phyloP scores from a whole-genome alignment of 2,329 filamentous ascomycete species.

The Fusarium lateritium region DNA sequence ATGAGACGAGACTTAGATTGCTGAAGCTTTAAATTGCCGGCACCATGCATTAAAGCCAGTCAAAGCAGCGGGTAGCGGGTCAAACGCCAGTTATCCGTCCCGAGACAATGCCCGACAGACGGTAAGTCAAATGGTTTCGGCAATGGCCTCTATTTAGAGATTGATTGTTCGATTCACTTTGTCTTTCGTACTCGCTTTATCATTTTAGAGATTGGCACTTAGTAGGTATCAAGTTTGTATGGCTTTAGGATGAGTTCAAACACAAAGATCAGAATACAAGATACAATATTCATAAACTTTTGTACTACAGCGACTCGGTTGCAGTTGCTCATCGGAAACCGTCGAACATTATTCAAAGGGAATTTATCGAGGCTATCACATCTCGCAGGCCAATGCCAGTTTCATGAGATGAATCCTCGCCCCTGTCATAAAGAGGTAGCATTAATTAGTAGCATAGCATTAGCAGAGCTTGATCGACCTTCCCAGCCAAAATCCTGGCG shows the following conservation, averaged over 20 bases:
- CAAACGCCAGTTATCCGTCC: constrained; percentile 26
- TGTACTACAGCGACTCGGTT: background rate
- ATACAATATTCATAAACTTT: no score
- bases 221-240: background rate
- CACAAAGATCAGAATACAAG: no score
- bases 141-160: background rate
- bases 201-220: background rate
- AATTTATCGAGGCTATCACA: constrained; percentile 1
- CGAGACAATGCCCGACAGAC: constrained; percentile 34
- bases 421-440: constrained; percentile 25
- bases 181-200: constrained; percentile 6
- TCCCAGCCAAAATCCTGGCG: constrained; percentile 28
- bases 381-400: background rate
- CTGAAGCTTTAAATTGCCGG: constrained; percentile 4
- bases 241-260: no score
- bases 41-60: constrained; percentile 3
- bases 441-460: constrained; percentile 1
- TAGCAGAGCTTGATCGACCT: constrained; percentile 24
- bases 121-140: constrained; percentile 26
- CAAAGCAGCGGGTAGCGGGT: constrained; percentile 9
- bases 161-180: background rate
- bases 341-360: background rate
- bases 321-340: background rate
- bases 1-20: constrained; percentile 6
- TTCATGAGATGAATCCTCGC: background rate